These are phyloP conservation scores for Tritrichomonas musculus DNA, from an alignment of 208 protist species.

Conservation along the genomic window DNA sequence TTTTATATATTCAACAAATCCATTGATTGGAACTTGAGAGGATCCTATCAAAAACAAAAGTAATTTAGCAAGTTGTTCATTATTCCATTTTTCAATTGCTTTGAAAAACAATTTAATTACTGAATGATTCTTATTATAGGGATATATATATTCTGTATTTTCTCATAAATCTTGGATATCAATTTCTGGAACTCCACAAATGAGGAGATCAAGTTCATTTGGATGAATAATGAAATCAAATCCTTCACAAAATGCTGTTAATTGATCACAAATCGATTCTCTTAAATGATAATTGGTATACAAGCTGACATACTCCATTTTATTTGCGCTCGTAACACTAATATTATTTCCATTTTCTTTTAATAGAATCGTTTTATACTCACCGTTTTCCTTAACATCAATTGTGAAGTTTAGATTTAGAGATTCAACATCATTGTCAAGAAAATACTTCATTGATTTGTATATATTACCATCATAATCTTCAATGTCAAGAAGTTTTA, in stretches of 20 bases:
- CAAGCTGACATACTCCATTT: constrained; percentile 85
- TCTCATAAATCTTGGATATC: constrained; percentile 78
- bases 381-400: constrained; percentile 83
- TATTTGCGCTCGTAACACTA: constrained; percentile 85
- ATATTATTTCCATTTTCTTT: constrained; percentile 74
- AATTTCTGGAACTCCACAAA: constrained; percentile 88
- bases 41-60: constrained; percentile 97
- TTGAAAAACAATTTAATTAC: constrained; percentile 95
- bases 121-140: constrained; percentile 50
- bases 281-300: constrained; percentile 74
- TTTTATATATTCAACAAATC: constrained; percentile 73
- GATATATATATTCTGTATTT: constrained; percentile 82
- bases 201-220: constrained; percentile 91
- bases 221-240: constrained; percentile 91
- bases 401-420: constrained; percentile 80
- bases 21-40: constrained; percentile 88
- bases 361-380: constrained; percentile 64
- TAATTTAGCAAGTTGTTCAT: constrained; percentile 73
- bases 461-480: constrained; percentile 84
- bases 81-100: constrained; percentile 64
- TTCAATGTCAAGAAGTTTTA: constrained; percentile 82
- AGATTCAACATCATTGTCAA: constrained; percentile 75
- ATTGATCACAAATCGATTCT: constrained; percentile 87
- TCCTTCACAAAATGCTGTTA: constrained; percentile 80
- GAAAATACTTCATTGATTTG: constrained; percentile 78